Conservation (phyloP, 2,329 filamentous ascomycete species). For the Penicillium griseofulvum region DNA sequence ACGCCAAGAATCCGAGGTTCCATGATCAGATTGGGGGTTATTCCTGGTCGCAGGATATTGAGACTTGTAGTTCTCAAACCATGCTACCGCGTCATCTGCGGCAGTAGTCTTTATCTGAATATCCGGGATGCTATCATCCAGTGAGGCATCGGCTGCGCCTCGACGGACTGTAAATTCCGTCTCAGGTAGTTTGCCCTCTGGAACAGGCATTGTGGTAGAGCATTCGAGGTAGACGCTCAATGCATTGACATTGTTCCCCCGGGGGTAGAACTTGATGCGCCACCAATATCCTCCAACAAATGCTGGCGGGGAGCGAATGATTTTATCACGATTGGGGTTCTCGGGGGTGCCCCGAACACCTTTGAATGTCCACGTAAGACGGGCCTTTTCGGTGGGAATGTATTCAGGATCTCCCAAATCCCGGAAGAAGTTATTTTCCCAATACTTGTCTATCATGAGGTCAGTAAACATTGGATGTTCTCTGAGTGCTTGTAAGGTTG, state of each 20-base stretch:
- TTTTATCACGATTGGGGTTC: slow-evolving; percentile 55
- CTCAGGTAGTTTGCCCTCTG: slow-evolving; percentile 38
- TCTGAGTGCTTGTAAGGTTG: background rate
- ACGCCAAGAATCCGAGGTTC: slow-evolving; percentile 39
- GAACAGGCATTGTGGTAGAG: slow-evolving; percentile 48
- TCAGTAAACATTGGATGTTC: slow-evolving; percentile 2
- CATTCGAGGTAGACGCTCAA: slow-evolving; percentile 63
- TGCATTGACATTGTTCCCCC: slow-evolving; percentile 58
- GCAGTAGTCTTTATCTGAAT: slow-evolving; percentile 31
- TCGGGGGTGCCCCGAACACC: slow-evolving; percentile 61
- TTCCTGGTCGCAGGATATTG: slow-evolving; percentile 22
- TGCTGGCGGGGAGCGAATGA: slow-evolving; percentile 59
- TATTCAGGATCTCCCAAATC: slow-evolving; percentile 59
- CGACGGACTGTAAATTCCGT: slow-evolving; percentile 43
- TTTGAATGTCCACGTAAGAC: slow-evolving; percentile 59
- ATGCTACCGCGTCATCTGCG: slow-evolving; percentile 28
- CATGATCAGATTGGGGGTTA: background rate
- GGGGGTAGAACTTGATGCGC: slow-evolving; percentile 65
- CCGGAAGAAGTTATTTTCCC: slow-evolving; percentile 57
- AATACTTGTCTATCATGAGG: slow-evolving; percentile 49
- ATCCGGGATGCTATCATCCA: slow-evolving; percentile 34
- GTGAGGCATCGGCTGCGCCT: slow-evolving; percentile 35
- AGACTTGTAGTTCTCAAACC: slow-evolving; percentile 33
- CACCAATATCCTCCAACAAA: slow-evolving; percentile 60
- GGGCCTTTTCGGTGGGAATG: slow-evolving; percentile 51